These are phyloP conservation scores for Jaltomata sinuosa DNA, from an alignment of 257 asterid species.

Conservation along the genomic window DNA sequence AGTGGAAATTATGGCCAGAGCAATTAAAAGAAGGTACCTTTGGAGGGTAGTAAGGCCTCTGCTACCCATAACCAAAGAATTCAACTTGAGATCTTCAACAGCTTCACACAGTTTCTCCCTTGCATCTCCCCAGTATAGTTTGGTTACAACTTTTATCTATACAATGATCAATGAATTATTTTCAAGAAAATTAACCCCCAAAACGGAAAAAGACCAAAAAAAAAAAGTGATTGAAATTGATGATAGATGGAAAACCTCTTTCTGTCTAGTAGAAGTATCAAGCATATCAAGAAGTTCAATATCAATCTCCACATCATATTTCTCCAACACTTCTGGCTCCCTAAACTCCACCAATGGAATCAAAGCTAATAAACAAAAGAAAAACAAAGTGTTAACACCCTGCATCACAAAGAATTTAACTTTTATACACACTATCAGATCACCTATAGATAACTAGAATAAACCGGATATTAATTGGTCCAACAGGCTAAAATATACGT, in stretches of 20 bases:
- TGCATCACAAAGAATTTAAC: neutral
- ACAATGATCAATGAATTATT: neutral
- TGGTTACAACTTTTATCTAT: conserved; percentile 55
- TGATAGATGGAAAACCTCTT: conserved; percentile 41
- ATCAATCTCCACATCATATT: conserved; percentile 49
- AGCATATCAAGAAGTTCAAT: conserved; percentile 74
- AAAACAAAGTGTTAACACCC: neutral
- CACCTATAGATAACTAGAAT: neutral
- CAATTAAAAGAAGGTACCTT: conserved; percentile 11
- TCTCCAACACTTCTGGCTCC: conserved; percentile 55
- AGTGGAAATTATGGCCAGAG: neutral
- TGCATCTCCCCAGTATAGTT: conserved; percentile 88
- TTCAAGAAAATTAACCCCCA: neutral
- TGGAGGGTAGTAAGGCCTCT: conserved; percentile 65
- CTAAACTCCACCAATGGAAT: conserved; percentile 81
- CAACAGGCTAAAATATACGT: too few relatives aligned
- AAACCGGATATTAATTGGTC: neutral
- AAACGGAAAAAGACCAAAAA: neutral
- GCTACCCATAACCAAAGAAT: conserved; percentile 78
- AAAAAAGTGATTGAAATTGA: neutral
- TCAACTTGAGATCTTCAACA: conserved; percentile 54
- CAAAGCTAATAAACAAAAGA: conserved; percentile 34
- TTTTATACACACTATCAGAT: neutral
- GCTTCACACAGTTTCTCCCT: conserved; percentile 74
- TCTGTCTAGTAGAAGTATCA: conserved; percentile 75